Conservation (phyloP, 208 protist species). For the Leishmania turanica region DNA sequence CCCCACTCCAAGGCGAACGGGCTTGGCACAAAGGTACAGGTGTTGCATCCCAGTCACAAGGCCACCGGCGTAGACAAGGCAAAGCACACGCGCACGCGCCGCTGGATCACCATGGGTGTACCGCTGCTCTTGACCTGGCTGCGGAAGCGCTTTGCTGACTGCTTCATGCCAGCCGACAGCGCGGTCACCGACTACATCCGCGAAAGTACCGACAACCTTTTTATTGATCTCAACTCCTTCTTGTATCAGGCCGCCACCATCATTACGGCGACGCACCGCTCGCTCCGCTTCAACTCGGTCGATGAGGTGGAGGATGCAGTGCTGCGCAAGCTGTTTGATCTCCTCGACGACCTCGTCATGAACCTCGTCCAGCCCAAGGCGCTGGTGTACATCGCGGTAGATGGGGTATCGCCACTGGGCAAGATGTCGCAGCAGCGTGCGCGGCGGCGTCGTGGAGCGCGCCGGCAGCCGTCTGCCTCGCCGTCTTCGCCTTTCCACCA, state of each 20-base stretch:
- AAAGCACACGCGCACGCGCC: background rate
- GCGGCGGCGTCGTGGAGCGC: slow-evolving; percentile 81
- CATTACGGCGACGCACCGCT: slow-evolving; percentile 40
- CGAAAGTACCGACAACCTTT: slow-evolving; percentile 63
- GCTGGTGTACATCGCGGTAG: slow-evolving; percentile 96
- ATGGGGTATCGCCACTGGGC: slow-evolving; percentile 98
- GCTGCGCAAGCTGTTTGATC: slow-evolving; percentile 66
- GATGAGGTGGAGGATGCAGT: slow-evolving; percentile 75
- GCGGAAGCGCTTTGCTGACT: slow-evolving; percentile 67
- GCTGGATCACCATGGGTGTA: slow-evolving; percentile 65
- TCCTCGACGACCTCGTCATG: slow-evolving; percentile 84
- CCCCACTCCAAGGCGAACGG: background rate
- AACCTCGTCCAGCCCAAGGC: slow-evolving; percentile 93
- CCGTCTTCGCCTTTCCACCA: background rate
- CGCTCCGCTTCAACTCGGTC: slow-evolving; percentile 36
- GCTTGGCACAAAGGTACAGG: background rate
- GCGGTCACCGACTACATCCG: slow-evolving; percentile 22
- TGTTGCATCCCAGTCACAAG: background rate
- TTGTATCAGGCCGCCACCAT: slow-evolving; percentile 83
- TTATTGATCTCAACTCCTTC: slow-evolving; percentile 86
- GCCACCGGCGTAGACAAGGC: background rate
- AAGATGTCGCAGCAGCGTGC: slow-evolving; percentile 99
- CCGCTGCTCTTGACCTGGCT: slow-evolving; percentile 88
- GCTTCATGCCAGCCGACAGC: slow-evolving; percentile 75
- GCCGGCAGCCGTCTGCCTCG: slow-evolving; percentile 18